Evolutionary conservation across 805 yeast species (phyloP), one percentile per base, ranked within the genome.

Genomic region (Candida stauntonica): DNA sequence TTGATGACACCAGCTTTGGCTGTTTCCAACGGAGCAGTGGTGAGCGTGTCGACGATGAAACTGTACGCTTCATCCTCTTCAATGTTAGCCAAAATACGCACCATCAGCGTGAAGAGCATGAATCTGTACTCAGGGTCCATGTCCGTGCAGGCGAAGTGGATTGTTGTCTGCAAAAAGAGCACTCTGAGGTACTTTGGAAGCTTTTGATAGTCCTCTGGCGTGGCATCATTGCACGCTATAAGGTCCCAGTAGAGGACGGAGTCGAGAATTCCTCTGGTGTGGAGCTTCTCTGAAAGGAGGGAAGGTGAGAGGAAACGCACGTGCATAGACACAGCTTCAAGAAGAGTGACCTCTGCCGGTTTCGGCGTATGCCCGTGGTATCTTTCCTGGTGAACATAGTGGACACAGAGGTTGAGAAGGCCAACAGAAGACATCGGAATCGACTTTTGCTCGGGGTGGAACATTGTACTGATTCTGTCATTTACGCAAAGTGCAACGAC

Each of bases 21-120:
- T 28, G 73, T 72, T 28, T 70, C 77, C 52, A 70, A 76, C 2
- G 93, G 89, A 52, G 91, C 83, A 36, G 73, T 66, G 20, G 66
- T 63, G 35, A 91, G 64, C 1, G 87, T 70, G 52, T 86, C 87
- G 17, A 68, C 54, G 13, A 86, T 63, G 54, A 83, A 85, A 3
- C 65, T 63, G 59, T 77, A 86, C 0, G 83, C 61, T 11, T 68
- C 60, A 1, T 65, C 64, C 42, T 84, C 86, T 0, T 79, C 74
- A 23, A 79, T 59, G 16, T 72, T 55, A 7, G 82, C 72, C 48
- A 91, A 62, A 2, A 86, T 52, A 48, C 79, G 78, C 2, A 84
- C 77, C 26, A 86, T 60, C 30, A 86, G 63, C 0, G 89, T 79
- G 50, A 78, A 74, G 9, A 71, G 64, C 21, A 76, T 64, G 47